Evolutionary conservation across 257 asterid genomes (phyloP).

Genomic region (Henckelia pumila): DNA sequence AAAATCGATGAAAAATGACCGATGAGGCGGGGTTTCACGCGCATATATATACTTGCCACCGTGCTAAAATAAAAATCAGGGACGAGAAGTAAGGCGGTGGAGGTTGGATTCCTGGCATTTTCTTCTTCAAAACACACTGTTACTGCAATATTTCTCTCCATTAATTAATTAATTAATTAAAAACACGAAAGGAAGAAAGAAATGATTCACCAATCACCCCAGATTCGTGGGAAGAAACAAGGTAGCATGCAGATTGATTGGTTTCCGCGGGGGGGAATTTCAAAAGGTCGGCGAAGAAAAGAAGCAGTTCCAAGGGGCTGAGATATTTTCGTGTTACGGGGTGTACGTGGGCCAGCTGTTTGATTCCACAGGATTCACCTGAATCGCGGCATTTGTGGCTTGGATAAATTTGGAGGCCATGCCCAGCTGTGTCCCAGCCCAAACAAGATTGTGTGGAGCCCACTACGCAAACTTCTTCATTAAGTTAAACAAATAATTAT

Average conservation of each 20-base stretch:
- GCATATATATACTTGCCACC: slow-evolving; percentile 43
- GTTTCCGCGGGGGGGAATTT: neutral
- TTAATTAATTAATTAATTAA: too few relatives aligned
- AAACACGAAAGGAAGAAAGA: too few relatives aligned
- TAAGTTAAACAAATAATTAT: neutral
- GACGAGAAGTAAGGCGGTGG: neutral
- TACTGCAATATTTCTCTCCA: neutral
- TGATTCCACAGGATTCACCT: neutral
- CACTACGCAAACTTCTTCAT: neutral
- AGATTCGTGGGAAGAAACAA: neutral
- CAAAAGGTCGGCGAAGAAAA: neutral
- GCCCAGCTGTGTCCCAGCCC: too few relatives aligned
- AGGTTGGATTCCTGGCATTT: neutral
- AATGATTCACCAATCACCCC: neutral
- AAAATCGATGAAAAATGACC: slow-evolving; percentile 26
- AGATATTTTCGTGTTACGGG: neutral
- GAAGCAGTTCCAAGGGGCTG: neutral
- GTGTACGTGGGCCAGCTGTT: neutral
- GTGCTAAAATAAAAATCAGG: neutral
- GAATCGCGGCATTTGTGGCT: neutral
- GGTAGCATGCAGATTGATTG: neutral
- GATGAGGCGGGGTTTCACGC: slow-evolving; percentile 22
- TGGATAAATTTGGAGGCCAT: too few relatives aligned
- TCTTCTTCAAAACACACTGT: neutral
- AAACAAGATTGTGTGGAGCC: neutral